Percentiles rank a stretch among this genome's conserved stretches.
phyloP scores from a whole-genome alignment of 768 basidiomycete species.

The Panaeolus cyanescens region DNA sequence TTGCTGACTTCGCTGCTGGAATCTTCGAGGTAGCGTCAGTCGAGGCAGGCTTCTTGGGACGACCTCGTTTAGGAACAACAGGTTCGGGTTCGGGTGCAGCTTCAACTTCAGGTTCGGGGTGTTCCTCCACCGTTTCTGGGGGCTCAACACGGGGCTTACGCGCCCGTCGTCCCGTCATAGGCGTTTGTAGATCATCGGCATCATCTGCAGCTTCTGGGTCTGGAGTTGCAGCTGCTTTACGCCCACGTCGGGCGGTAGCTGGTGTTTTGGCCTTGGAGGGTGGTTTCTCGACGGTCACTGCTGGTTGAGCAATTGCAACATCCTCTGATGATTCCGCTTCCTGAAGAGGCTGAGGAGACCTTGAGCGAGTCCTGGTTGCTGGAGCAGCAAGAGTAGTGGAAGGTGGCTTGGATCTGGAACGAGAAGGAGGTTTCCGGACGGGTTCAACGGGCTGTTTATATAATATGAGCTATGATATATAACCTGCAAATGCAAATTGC shows the following conservation, averaged over 20 bases:
- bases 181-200: conserved; percentile 17
- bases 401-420: background rate
- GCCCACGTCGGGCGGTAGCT: background rate
- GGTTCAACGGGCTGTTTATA: background rate
- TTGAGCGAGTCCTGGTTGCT: background rate
- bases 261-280: background rate
- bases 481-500: background rate
- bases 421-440: background rate
- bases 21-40: background rate
- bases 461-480: background rate
- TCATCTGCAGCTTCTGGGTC: conserved; percentile 10
- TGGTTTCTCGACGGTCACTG: background rate
- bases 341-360: conserved; percentile 3
- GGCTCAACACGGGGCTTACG: conserved; percentile 19
- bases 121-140: conserved; percentile 5
- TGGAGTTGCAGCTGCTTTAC: conserved; percentile 19
- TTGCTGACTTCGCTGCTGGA: background rate
- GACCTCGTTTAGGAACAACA: conserved; percentile 15
- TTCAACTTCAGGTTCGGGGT: conserved; percentile 10
- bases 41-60: conserved; percentile 13
- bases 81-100: conserved; percentile 14
- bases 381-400: background rate
- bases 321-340: background rate
- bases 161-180: conserved; percentile 22
- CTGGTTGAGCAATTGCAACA: background rate